Evolutionary conservation across 2,329 filamentous ascomycete species (phyloP).

Genomic region (Fusarium sp.): DNA sequence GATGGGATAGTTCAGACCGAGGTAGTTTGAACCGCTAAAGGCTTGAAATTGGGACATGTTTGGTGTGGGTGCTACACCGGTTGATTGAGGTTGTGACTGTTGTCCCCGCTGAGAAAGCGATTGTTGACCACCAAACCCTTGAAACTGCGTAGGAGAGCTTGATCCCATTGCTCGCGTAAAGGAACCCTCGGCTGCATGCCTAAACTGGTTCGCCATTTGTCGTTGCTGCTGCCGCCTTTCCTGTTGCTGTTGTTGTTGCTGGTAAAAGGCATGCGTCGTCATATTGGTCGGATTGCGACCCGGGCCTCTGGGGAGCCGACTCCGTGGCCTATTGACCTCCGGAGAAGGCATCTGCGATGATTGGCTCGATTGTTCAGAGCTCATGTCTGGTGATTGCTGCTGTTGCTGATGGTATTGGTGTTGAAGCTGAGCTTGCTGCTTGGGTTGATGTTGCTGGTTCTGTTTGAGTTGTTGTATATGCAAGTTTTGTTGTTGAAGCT

Average conservation of each 20-base stretch:
- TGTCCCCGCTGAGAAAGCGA: slow-evolving; percentile 29
- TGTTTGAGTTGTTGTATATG: slow-evolving; percentile 2
- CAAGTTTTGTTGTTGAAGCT: slow-evolving; percentile 16
- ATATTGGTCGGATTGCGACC: slow-evolving; percentile 12
- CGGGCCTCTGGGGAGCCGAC: slow-evolving; percentile 6
- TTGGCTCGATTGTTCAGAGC: slow-evolving; percentile 10
- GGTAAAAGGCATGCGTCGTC: slow-evolving; percentile 27
- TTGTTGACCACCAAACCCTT: slow-evolving; percentile 4
- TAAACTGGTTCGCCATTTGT: slow-evolving; percentile 39
- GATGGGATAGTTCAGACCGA: slow-evolving; percentile 47
- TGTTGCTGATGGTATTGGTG: slow-evolving; percentile 27
- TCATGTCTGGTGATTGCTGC: slow-evolving; percentile 25
- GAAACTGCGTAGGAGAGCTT: slow-evolving; percentile 32
- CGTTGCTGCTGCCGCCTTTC: slow-evolving; percentile 35
- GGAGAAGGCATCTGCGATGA: slow-evolving; percentile 16
- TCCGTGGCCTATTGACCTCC: slow-evolving; percentile 3
- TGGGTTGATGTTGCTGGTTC: slow-evolving; percentile 24
- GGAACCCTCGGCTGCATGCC: slow-evolving; percentile 15
- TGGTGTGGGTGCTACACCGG: slow-evolving; percentile 12
- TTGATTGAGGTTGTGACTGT: slow-evolving; percentile 24
- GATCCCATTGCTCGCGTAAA: slow-evolving; percentile 29
- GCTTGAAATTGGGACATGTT: slow-evolving; percentile 36
- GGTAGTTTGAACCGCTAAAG: slow-evolving; percentile 44
- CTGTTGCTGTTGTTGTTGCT: slow-evolving; percentile 38
- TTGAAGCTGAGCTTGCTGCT: slow-evolving; percentile 26